Conservation (phyloP, 1,284 basidiomycete genomes). For the Microbotryum lychnidis-dioicae region DNA sequence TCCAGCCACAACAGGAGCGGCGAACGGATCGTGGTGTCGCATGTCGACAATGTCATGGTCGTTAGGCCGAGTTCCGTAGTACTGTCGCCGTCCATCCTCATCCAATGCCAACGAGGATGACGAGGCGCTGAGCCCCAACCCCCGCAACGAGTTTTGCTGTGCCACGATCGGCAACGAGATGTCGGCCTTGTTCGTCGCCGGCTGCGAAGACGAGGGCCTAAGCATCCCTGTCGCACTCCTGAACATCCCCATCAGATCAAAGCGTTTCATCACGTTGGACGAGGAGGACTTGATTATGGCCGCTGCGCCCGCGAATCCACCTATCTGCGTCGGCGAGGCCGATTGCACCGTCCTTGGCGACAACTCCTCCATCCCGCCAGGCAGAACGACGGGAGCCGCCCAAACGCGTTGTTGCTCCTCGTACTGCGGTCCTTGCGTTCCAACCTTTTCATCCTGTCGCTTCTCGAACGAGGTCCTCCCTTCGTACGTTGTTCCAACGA, state of each 20-base stretch:
- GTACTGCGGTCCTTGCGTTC: background rate
- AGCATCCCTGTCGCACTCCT: slow-evolving; percentile 5
- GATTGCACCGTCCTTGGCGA: background rate
- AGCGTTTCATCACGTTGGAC: slow-evolving; percentile 10
- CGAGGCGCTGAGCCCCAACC: slow-evolving; percentile 10
- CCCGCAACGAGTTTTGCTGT: slow-evolving; percentile 12
- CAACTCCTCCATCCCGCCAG: background rate
- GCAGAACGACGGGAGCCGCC: background rate
- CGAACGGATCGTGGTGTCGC: slow-evolving; percentile 4
- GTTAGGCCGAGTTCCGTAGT: background rate
- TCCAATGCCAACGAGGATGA: too few species aligned
- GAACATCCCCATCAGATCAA: slow-evolving; percentile 31
- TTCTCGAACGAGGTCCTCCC: too few species aligned
- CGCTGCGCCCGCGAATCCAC: slow-evolving; percentile 8
- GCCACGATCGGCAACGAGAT: slow-evolving; percentile 9
- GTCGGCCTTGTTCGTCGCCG: background rate
- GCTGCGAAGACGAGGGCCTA: background rate
- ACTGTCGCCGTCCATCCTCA: background rate
- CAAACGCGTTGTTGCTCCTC: background rate
- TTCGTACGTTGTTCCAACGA: background rate
- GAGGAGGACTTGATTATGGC: slow-evolving; percentile 1
- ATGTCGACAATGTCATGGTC: slow-evolving; percentile 26
- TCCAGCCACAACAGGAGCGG: background rate
- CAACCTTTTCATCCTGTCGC: too few species aligned
- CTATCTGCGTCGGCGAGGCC: slow-evolving; percentile 14